Base-by-base conservation (phyloP, 2,329 filamentous ascomycete species). In the Phialemoniopsis sp. region DNA sequence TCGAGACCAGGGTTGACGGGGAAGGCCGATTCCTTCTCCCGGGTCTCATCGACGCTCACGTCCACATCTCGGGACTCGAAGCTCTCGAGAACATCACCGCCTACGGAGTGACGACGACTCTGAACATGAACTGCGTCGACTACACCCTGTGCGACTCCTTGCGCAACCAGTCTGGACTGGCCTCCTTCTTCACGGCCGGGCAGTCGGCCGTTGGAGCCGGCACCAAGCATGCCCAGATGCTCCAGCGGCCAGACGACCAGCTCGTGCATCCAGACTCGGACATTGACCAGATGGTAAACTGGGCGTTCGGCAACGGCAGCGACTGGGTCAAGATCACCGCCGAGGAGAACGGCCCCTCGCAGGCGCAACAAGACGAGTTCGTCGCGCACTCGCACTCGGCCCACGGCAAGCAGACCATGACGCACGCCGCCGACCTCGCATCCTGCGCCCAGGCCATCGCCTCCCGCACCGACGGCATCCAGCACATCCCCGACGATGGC, bases 61-160 rank as follows among this genome's bases (percentile, higher is more conserved):
- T 55, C 6, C 55, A 58, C 38, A 36, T 56, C 8, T 30, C 32
- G 12, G 44, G 49, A 10, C 34, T 53, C 18, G 44, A 42, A 9
- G 48, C 43, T 4, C 39, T 56, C 14, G 44, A 45, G 15, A 46
- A 38, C 15, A 46, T 49, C 36, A 53, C 49, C 18, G 48, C 51
- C 8, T 55, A 52, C 39, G 54, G 52, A 10, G 46, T 55, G 16
- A 56, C 54, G 4, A 55, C 52, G 7, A 45, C 43, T 13, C 41
- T 57, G 19, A 49, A 55, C 34, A 57, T 56, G 52, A 51, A 41
- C 17, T 55, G 54, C 37, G 15, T 36, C 6, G 44, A 47, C 18
- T 53, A 51, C 37, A 76, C 79, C 21, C 73, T 78, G 16, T 37
- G 38, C 21, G 37, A 29, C 9, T 13, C 34, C 8, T 13, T 36